Evolutionary conservation across 108 stramenopile genomes (phyloP).

Genomic region (Epipyxis sp.): DNA sequence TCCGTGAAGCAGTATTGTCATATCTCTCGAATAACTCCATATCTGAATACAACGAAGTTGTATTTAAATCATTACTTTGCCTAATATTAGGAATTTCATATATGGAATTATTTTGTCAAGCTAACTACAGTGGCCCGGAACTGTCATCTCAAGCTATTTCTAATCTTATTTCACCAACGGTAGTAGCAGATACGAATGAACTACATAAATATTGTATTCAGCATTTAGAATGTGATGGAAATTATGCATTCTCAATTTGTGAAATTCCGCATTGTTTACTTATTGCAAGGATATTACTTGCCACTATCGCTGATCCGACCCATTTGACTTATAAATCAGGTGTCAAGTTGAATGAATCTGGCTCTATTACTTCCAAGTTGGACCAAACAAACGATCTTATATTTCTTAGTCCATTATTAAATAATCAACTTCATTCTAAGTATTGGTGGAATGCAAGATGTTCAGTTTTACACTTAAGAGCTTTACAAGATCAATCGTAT

Average conservation of each 20-base stretch:
- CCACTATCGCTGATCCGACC: background rate
- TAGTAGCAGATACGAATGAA: background rate
- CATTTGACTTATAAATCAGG: background rate
- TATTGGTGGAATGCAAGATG: background rate
- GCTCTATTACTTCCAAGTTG: background rate
- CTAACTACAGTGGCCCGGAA: conserved; percentile 26
- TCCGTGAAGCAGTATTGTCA: too few species aligned
- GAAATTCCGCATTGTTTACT: conserved; percentile 20
- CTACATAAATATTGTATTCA: background rate
- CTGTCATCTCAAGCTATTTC: too few species aligned
- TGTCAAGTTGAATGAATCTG: background rate
- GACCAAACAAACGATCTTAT: background rate
- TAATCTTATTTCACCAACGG: background rate
- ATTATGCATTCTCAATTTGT: background rate
- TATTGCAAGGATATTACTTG: background rate
- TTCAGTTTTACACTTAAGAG: background rate
- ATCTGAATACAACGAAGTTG: too few species aligned
- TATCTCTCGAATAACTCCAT: too few species aligned
- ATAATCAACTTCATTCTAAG: background rate
- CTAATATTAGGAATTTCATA: background rate
- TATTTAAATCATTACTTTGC: too few species aligned
- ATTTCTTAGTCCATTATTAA: background rate
- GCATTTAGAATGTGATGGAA: conserved; percentile 34
- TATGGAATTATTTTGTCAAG: conserved; percentile 2
- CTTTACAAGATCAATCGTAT: background rate